Base-by-base conservation (phyloP, 1,139 yeast species). In the Arxiozyma heterogenica region DNA sequence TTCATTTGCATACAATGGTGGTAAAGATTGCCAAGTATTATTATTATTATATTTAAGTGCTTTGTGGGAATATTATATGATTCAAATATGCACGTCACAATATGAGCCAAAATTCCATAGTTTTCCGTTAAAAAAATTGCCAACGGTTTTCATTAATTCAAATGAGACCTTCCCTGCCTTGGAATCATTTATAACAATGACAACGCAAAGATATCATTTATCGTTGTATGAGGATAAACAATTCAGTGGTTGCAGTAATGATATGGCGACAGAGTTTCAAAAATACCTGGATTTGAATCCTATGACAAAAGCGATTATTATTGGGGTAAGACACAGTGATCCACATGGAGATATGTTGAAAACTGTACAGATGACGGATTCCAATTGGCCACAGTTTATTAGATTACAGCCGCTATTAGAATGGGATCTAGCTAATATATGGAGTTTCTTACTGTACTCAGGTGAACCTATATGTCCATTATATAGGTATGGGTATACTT, bases 11-110 rank as follows among this genome's bases (percentile, higher is more conserved):
- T 69, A 66, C 53, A 69, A 69, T 52, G 72, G 72, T 21, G 72
- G 72, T 6, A 69, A 69, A 54, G 72, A 69, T 54, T 69, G 71
- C 50, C 71, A 69, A 51, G 72, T 66, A 1, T 51, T 69, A 17
- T 52, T 69, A 27, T 52, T 69, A 25, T 44, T 69, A 9, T 69
- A 69, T 51, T 53, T 69, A 30, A 59, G 69, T 51, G 64, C 70
- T 50, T 53, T 69, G 8, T 68, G 70, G 66, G 70, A 67, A 53
- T 64, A 57, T 46, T 68, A 59, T 34, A 38, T 57, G 18, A 42
- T 54, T 1, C 56, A 58, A 23, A 53, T 58, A 9, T 38, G 54
- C 11, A 47, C 44, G 12, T 59, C 66, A 11, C 67, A 63, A 34
- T 65, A 55, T 49, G 63, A 58, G 25, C 34, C 51, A 15, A 44